These are phyloP conservation scores for Ramularia collo-cygni DNA, from an alignment of 2,329 filamentous ascomycete species.

Conservation along the genomic window DNA sequence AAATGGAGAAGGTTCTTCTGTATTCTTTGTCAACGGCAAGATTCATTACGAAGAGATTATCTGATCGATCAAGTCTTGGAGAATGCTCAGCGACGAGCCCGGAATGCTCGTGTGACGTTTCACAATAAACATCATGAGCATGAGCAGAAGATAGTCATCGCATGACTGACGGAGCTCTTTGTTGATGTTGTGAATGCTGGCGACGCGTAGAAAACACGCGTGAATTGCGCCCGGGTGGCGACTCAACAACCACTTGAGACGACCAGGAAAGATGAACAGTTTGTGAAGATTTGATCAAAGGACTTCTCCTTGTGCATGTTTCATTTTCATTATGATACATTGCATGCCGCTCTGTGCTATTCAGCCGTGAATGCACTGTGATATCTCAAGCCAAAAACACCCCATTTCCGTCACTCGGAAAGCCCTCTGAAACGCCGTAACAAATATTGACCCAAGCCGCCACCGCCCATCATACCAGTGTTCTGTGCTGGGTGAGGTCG, in stretches of 20 bases:
- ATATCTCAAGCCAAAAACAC: constrained; percentile 28
- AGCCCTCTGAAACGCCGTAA: constrained; percentile 17
- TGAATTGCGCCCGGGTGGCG: neutral
- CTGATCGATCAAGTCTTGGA: no score
- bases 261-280: constrained; percentile 1
- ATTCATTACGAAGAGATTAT: no score
- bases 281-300: constrained; percentile 20
- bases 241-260: neutral
- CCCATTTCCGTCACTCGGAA: constrained; percentile 20
- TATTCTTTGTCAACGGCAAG: no score
- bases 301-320: constrained; percentile 21
- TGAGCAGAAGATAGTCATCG: no score
- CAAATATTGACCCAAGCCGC: constrained; percentile 14
- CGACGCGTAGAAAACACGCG: no score
- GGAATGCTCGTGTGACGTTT: no score
- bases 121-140: no score
- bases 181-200: no score
- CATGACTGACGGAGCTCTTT: no score
- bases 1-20: no score
- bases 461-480: constrained; percentile 29
- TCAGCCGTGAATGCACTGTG: constrained; percentile 25
- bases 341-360: constrained; percentile 18
- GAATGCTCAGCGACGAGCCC: no score
- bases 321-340: constrained; percentile 37
- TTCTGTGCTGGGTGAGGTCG: constrained; percentile 26